A percentile compares a stretch with the other conserved stretches of the same genome.
These are phyloP conservation scores for Hypoxylon lenormandii DNA, from an alignment of 495 filamentous ascomycete species.

Conservation along the genomic window DNA sequence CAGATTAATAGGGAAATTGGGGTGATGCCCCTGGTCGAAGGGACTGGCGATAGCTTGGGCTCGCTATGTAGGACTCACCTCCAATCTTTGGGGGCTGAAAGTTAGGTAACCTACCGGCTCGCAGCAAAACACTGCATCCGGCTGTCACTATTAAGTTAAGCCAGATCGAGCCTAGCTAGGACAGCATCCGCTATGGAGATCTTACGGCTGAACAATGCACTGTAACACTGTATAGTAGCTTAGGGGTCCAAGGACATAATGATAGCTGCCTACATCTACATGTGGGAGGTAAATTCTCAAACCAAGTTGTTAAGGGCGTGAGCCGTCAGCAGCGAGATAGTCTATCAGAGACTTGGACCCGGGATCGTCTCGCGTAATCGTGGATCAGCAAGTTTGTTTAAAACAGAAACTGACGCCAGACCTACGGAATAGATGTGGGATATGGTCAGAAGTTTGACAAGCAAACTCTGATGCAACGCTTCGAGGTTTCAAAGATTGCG, in stretches of 20 bases:
- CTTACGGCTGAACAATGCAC: neutral
- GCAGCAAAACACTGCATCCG: slow-evolving; percentile 3
- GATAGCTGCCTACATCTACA: no score
- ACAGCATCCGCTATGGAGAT: slow-evolving; percentile 6
- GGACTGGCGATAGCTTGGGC: neutral
- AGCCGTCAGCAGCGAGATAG: neutral
- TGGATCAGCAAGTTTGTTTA: neutral
- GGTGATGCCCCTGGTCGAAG: neutral
- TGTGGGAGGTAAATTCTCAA: no score
- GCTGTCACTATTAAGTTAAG: neutral
- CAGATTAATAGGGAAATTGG: no score
- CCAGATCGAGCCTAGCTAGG: slow-evolving; percentile 23
- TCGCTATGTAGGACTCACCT: slow-evolving; percentile 11
- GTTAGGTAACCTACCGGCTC: neutral
- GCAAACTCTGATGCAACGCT: slow-evolving; percentile 4
- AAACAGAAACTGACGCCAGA: neutral
- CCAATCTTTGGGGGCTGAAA: slow-evolving; percentile 7
- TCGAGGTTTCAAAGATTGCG: slow-evolving; percentile 21
- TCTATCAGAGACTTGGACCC: slow-evolving; percentile 1
- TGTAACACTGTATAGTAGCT: neutral
- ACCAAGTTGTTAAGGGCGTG: neutral
- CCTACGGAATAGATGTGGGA: neutral
- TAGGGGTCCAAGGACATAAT: no score
- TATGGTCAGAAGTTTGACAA: no score
- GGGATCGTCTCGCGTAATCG: neutral